Evolutionary conservation across 495 filamentous ascomycete species (phyloP).

Genomic region (Neurospora cerealis): DNA sequence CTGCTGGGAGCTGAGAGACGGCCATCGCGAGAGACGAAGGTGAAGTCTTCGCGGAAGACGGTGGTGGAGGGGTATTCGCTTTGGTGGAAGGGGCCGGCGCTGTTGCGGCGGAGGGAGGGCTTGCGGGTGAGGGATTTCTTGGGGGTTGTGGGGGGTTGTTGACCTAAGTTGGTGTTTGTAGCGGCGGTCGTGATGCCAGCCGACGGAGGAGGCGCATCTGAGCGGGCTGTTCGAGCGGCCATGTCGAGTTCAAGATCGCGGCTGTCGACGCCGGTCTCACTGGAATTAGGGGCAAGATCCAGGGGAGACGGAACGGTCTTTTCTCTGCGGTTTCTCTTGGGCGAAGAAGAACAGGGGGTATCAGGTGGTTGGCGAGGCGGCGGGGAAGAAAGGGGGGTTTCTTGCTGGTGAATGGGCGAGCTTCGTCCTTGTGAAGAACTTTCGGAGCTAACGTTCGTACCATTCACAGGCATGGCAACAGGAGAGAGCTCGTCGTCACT

Average conservation of each 20-base stretch:
- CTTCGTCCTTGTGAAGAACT: not conserved
- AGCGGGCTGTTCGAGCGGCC: not conserved
- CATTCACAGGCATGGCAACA: not conserved
- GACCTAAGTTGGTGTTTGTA: not conserved
- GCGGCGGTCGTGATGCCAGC: not conserved
- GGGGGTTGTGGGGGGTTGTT: not conserved
- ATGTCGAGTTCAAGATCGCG: not conserved
- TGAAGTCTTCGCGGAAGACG: not conserved
- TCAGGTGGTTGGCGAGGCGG: not conserved
- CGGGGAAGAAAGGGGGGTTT: not conserved
- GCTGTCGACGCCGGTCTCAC: not conserved
- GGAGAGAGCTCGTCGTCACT: not conserved
- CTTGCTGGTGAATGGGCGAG: not conserved
- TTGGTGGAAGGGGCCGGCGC: not conserved
- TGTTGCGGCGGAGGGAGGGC: not conserved
- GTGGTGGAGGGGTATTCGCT: not conserved
- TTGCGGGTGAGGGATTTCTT: not conserved
- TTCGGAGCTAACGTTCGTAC: not conserved
- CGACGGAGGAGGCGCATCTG: not conserved
- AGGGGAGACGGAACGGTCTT: not conserved
- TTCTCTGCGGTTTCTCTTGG: not conserved
- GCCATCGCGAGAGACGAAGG: not conserved
- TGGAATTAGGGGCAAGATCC: not conserved
- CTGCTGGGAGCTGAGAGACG: not conserved
- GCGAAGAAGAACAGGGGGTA: not conserved